Conservation (phyloP, 371 early-diverging fungal genomes). For the Gilbertella persicaria region DNA sequence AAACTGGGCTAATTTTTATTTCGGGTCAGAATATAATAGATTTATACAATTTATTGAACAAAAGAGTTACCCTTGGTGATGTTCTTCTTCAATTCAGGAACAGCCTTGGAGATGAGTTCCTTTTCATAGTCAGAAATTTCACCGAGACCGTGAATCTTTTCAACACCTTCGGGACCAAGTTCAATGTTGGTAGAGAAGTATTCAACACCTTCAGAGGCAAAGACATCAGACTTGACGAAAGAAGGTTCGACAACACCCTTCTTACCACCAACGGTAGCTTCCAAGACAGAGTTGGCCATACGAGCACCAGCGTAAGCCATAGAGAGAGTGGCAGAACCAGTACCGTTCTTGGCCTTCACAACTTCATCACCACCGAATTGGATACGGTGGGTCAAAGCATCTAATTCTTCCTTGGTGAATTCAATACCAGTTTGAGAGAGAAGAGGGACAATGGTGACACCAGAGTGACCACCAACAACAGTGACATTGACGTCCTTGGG, state of each 20-base stretch:
- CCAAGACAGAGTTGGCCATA: conserved; percentile 91
- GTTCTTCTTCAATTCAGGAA: conserved; percentile 94
- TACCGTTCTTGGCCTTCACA: conserved; percentile 98
- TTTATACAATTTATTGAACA: conserved; percentile 43
- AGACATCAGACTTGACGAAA: conserved; percentile 86
- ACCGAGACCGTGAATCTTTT: conserved; percentile 90
- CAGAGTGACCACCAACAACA: conserved; percentile 99
- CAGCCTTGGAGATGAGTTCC: conserved; percentile 82
- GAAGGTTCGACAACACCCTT: conserved; percentile 93
- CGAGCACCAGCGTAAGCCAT: conserved; percentile 99
- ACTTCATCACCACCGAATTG: conserved; percentile 99
- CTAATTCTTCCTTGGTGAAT: conserved; percentile 90
- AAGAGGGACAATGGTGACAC: conserved; percentile 97
- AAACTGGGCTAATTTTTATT: too few species aligned
- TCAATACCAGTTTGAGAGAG: conserved; percentile 84
- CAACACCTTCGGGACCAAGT: conserved; percentile 92
- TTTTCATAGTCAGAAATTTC: conserved; percentile 88
- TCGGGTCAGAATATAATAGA: too few species aligned
- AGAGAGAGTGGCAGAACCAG: conserved; percentile 97
- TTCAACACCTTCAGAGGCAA: conserved; percentile 67
- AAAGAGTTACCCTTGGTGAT: conserved; percentile 83
- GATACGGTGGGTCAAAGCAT: conserved; percentile 94
- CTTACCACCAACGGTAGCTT: conserved; percentile 85
- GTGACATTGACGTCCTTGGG: conserved; percentile 81
- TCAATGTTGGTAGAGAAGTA: conserved; percentile 97